Percentiles rank a stretch among this genome's conserved stretches.
These are phyloP conservation scores for Kitagawia praeruptora DNA, from an alignment of 129 eudicot species.

Conservation along the genomic window DNA sequence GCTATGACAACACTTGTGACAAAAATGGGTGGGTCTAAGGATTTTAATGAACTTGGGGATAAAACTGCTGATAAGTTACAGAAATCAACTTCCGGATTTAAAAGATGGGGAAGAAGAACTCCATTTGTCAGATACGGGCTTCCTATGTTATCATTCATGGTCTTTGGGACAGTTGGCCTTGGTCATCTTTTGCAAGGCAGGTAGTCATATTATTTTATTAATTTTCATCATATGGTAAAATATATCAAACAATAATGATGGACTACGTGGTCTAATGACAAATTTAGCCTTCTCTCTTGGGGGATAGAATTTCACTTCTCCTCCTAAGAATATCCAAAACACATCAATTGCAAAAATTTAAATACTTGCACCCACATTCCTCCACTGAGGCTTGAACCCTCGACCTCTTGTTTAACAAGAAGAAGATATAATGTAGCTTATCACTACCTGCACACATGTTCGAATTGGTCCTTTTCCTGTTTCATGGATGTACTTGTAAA, in stretches of 20 bases:
- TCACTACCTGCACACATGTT: not conserved
- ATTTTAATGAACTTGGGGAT: slow-evolving; percentile 12
- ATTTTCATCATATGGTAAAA: not conserved
- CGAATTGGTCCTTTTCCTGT: not conserved
- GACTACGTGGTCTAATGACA: not conserved
- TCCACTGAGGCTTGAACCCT: not conserved
- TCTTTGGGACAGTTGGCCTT: slow-evolving; percentile 80
- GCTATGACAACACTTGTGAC: not conserved
- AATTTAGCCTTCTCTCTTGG: not conserved
- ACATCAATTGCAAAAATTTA: too few relatives aligned
- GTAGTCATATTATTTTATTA: slow-evolving; percentile 20
- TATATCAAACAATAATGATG: not conserved
- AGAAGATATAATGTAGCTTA: not conserved
- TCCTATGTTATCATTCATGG: slow-evolving; percentile 89
- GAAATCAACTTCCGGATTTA: slow-evolving; percentile 42
- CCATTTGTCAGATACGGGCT: slow-evolving; percentile 92
- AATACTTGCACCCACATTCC: not conserved
- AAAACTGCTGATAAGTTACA: slow-evolving; percentile 23
- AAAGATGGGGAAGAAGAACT: slow-evolving; percentile 75
- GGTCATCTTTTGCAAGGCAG: slow-evolving; percentile 93
- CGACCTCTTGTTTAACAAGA: not conserved
- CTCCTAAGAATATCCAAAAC: not conserved
- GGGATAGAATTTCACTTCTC: not conserved
- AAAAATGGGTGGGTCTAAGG: slow-evolving; percentile 28
- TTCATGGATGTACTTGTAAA: not conserved